Evolutionary conservation across 495 filamentous ascomycete genomes (phyloP).

Genomic region (Podospora sp.): DNA sequence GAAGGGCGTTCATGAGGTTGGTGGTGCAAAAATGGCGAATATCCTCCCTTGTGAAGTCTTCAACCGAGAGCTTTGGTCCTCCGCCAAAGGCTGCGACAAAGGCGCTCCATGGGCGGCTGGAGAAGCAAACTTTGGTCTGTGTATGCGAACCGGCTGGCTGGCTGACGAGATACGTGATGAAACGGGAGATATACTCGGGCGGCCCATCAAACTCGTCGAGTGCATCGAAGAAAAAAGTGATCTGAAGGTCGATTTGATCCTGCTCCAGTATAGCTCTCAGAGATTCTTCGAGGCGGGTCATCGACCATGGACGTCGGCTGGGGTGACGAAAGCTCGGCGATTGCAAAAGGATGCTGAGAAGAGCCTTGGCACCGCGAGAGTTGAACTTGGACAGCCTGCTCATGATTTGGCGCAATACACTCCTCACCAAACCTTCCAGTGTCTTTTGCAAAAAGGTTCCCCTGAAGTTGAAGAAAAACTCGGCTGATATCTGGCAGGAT

Average conservation of each 20-base stretch:
- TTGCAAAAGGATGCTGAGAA: neutral
- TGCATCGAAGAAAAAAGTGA: slow-evolving; percentile 31
- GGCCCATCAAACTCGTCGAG: slow-evolving; percentile 27
- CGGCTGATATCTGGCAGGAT: neutral
- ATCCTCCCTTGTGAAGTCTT: neutral
- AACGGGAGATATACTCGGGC: neutral
- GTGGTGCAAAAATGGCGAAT: neutral
- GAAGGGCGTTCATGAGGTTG: neutral
- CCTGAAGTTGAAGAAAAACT: slow-evolving; percentile 16
- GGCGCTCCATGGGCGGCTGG: neutral
- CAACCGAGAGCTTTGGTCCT: neutral
- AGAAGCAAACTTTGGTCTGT: neutral
- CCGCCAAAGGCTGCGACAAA: neutral
- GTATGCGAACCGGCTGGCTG: neutral
- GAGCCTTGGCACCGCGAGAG: neutral
- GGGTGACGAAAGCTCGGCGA: neutral
- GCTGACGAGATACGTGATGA: neutral
- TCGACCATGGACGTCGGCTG: neutral
- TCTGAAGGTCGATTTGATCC: neutral
- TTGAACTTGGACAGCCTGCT: neutral
- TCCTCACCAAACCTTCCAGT: slow-evolving; percentile 43
- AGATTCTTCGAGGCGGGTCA: neutral
- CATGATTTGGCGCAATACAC: slow-evolving; percentile 1
- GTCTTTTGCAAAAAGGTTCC: slow-evolving; percentile 43
- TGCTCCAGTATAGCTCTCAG: neutral